Base-by-base conservation (phyloP, 345 rosid species). In the Ceriops zippeliana region DNA sequence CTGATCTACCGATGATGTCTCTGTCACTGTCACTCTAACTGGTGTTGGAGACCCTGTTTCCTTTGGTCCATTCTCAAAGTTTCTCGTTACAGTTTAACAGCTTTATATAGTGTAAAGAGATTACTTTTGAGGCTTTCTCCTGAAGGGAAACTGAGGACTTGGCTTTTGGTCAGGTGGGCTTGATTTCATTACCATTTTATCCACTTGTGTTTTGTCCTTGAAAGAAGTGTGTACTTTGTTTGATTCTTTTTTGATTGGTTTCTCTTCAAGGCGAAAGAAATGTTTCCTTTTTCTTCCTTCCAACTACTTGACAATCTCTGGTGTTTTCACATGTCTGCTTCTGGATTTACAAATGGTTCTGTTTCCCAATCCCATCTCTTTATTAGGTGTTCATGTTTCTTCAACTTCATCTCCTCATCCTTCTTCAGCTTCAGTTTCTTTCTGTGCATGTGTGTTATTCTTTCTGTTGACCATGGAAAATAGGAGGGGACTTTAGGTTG, bases 181-280 rank as follows among this genome's bases (percentile, higher is more conserved):
- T 15, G 59, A 22, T 56, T 24, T 56, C 59, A 10, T 24, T 10
- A 56, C 59, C 59, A 56, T 56, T 54, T 42, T 56, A 21, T 27
- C 59, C 59, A 56, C 58, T 26, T 54, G 8, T 22, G 26, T 26
- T 22, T 26, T 54, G 26, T 54, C 58, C 13, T 26, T 22, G 10
- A 21, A 22, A 56, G 5, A 10, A 56, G 28, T 27, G 28, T 27
- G 19, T 27, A 56, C 30, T 27, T 22, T 56, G 22, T 56, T 22
- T 56, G 59, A 24, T 56, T 56, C 59, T 15, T 56, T 52, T 56
- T 15, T 56, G 59, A 13, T 56, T 24, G 59, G 28, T 56, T 56
- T 56, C 59, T 56, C 0, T 56, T 22, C 4, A 10, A 56, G 59
- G 30, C 59, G 22, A 56, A 56, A 27, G 30, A 27, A 42, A 3